phyloP scores from a whole-genome alignment of 2,329 filamentous ascomycete genomes.

The Aspergillus sp. region DNA sequence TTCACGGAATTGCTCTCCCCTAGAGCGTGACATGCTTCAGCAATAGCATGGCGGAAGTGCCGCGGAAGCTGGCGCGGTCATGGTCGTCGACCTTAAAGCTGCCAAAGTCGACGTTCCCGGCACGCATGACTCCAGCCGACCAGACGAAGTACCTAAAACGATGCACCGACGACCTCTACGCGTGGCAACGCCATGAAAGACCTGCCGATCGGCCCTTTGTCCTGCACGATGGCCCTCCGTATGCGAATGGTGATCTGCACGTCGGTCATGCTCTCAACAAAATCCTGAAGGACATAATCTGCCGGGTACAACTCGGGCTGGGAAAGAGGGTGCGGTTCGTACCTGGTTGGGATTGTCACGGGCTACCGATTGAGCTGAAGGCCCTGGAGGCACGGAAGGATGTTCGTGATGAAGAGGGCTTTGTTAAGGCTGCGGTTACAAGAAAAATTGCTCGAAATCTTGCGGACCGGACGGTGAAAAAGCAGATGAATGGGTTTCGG shows the following conservation, averaged over 20 bases:
- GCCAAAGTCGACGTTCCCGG: constrained; percentile 70
- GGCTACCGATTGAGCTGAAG: constrained; percentile 94
- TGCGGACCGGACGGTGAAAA: constrained; percentile 56
- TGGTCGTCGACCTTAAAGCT: constrained; percentile 75
- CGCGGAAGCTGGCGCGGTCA: constrained; percentile 45
- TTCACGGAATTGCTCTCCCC: background rate
- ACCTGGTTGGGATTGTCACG: constrained; percentile 98
- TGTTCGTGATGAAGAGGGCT: constrained; percentile 23
- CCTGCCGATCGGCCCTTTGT: constrained; percentile 64
- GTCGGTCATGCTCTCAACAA: constrained; percentile 96
- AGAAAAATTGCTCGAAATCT: constrained; percentile 56
- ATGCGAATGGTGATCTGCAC: constrained; percentile 90
- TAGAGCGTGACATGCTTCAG: constrained; percentile 26
- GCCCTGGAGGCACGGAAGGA: constrained; percentile 66
- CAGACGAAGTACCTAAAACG: constrained; percentile 63
- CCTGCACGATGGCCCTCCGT: constrained; percentile 93
- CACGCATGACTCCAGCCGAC: constrained; percentile 46
- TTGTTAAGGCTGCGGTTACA: constrained; percentile 48
- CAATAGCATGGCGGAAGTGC: constrained; percentile 40
- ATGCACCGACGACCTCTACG: constrained; percentile 85
- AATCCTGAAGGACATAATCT: constrained; percentile 90
- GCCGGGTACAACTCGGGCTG: constrained; percentile 75
- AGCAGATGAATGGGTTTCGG: constrained; percentile 60
- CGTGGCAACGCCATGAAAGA: constrained; percentile 69
- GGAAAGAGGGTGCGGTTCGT: constrained; percentile 77